These are phyloP conservation scores for Phlebiopsis flavidoalba DNA, from an alignment of 768 basidiomycete genomes.

Conservation along the genomic window DNA sequence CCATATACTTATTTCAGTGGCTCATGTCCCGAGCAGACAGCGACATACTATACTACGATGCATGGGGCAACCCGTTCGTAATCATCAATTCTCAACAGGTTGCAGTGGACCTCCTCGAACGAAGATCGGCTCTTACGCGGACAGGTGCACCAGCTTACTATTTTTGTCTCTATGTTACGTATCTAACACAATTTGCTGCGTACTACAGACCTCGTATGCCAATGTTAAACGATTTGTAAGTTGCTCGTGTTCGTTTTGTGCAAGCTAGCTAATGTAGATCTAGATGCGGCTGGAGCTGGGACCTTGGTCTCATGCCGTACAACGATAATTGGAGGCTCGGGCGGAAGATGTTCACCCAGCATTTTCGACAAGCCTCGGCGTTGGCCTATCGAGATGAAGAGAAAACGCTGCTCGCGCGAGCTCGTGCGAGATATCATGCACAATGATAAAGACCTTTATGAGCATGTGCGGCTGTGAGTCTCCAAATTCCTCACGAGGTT, in stretches of 20 bases:
- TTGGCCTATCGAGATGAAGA: neutral
- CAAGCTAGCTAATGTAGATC: neutral
- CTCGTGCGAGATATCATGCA: neutral
- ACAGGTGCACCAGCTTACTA: neutral
- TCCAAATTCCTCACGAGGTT: neutral
- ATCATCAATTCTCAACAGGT: conserved; percentile 19
- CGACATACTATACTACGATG: neutral
- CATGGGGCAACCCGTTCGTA: conserved; percentile 12
- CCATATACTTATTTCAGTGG: too few relatives aligned
- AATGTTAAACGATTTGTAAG: neutral
- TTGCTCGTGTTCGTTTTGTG: neutral
- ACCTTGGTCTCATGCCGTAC: conserved; percentile 9
- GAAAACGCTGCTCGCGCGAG: neutral
- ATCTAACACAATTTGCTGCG: neutral
- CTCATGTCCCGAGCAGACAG: neutral
- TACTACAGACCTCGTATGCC: conserved; percentile 4
- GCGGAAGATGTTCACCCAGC: conserved; percentile 5
- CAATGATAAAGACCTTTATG: neutral
- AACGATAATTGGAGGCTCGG: conserved; percentile 5
- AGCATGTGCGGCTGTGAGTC: conserved; percentile 8
- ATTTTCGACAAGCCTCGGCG: neutral
- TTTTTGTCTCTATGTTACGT: neutral
- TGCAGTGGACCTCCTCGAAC: conserved; percentile 22
- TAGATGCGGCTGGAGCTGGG: conserved; percentile 11
- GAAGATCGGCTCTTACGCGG: conserved; percentile 23